A percentile compares a stretch with the other conserved stretches of the same genome.
Evolutionary conservation across 108 stramenopile genomes (phyloP).

Genomic region (Discostella pseudostelligera): DNA sequence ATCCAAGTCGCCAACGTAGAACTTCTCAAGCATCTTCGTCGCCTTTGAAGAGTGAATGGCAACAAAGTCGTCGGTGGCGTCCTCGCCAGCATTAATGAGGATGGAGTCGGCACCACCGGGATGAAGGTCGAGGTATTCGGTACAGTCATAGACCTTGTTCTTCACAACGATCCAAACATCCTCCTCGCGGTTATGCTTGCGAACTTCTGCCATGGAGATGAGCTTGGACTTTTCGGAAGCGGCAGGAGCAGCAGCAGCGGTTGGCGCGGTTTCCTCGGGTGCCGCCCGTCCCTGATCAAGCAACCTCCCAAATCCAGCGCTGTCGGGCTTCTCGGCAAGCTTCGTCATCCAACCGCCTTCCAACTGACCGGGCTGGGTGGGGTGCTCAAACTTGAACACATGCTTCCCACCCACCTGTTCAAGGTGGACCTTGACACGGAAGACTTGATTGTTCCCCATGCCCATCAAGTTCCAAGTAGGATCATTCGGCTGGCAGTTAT

Average conservation of each 20-base stretch:
- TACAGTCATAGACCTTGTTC: constrained; percentile 90
- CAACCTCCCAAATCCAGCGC: constrained; percentile 77
- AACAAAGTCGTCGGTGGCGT: constrained; percentile 95
- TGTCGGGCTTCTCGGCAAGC: constrained; percentile 68
- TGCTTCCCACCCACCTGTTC: constrained; percentile 65
- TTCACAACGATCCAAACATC: constrained; percentile 95
- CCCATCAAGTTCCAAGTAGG: constrained; percentile 99
- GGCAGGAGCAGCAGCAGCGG: constrained; percentile 35
- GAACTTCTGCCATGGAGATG: constrained; percentile 83
- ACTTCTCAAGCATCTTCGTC: constrained; percentile 89
- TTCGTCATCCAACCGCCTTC: constrained; percentile 96
- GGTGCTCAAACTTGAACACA: constrained; percentile 93
- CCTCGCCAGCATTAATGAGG: constrained; percentile 92
- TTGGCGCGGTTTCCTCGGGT: constrained; percentile 35
- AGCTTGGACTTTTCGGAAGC: constrained; percentile 47
- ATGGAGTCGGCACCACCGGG: constrained; percentile 93
- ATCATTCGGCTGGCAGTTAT: constrained; percentile 87
- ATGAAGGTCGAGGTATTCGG: constrained; percentile 93
- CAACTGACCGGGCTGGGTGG: constrained; percentile 91
- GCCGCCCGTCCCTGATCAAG: constrained; percentile 57
- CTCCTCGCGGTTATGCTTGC: constrained; percentile 86
- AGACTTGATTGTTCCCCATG: constrained; percentile 98
- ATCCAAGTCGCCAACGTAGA: constrained; percentile 91
- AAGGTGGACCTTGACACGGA: constrained; percentile 89
- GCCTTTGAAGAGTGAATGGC: constrained; percentile 97